Evolutionary conservation across 495 filamentous ascomycete genomes (phyloP).

Genomic region (Xylaria castorea): DNA sequence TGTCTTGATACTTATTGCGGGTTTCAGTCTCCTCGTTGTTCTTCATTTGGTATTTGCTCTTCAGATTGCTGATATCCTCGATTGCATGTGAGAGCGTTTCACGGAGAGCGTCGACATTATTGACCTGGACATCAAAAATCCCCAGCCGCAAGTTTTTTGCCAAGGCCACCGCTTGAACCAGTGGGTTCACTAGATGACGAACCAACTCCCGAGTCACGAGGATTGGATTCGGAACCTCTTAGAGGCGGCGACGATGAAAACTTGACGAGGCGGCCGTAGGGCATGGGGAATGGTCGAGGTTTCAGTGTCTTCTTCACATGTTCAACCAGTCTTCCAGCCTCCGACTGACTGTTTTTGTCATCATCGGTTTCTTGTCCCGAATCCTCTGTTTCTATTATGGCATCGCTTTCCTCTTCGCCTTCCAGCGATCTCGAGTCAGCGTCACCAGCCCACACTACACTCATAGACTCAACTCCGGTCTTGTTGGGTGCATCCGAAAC

Average conservation of each 20-base stretch:
- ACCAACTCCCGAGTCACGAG: slow-evolving; percentile 41
- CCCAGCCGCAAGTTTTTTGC: too few relatives aligned
- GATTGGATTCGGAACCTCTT: slow-evolving; percentile 27
- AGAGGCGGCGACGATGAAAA: slow-evolving; percentile 29
- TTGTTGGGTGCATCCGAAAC: too few relatives aligned
- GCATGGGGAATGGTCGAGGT: background rate
- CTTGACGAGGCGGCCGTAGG: slow-evolving; percentile 19
- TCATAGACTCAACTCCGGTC: background rate
- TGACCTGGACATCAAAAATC: slow-evolving; percentile 38
- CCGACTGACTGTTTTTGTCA: background rate
- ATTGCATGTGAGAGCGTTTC: slow-evolving; percentile 38
- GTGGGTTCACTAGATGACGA: slow-evolving; percentile 42
- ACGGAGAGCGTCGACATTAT: slow-evolving; percentile 38
- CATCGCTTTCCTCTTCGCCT: background rate
- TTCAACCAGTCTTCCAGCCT: background rate
- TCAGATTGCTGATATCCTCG: slow-evolving; percentile 35
- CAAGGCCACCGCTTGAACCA: slow-evolving; percentile 37
- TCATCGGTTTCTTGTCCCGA: background rate
- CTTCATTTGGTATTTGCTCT: slow-evolving; percentile 32
- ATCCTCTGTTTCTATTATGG: background rate
- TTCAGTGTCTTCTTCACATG: too few relatives aligned
- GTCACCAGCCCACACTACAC: background rate
- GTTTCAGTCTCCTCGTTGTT: slow-evolving; percentile 32
- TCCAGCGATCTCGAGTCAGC: background rate
- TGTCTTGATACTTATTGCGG: slow-evolving; percentile 28